Percentiles rank a stretch among this genome's conserved stretches.
Evolutionary conservation across 192 early-diverging fungal genomes (phyloP).

Genomic region (Mortierella claussenii): DNA sequence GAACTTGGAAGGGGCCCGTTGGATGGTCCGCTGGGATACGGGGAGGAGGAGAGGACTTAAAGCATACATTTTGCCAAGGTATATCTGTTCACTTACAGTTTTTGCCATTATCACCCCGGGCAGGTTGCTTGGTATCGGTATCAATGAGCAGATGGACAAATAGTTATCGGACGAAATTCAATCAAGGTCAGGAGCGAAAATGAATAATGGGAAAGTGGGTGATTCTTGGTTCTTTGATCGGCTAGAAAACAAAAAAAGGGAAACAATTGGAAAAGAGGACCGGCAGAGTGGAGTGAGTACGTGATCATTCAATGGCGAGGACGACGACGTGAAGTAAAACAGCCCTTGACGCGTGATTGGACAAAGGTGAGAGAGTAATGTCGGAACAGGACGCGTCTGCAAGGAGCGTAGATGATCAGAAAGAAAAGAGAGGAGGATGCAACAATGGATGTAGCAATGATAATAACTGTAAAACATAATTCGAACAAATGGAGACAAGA

Average conservation of each 20-base stretch:
- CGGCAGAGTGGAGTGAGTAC: neutral
- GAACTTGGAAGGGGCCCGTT: neutral
- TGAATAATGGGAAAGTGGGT: too few relatives aligned
- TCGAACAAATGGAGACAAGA: neutral
- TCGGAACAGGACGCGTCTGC: neutral
- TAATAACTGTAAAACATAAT: too few relatives aligned
- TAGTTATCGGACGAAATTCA: too few relatives aligned
- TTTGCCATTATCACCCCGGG: too few relatives aligned
- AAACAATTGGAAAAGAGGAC: neutral
- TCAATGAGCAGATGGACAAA: too few relatives aligned
- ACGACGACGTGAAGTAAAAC: neutral
- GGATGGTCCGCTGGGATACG: too few relatives aligned
- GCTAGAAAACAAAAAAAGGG: neutral
- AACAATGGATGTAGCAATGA: too few relatives aligned
- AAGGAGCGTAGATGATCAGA: neutral
- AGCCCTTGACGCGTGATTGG: constrained; percentile 1
- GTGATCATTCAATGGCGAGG: neutral
- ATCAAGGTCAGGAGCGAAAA: too few relatives aligned
- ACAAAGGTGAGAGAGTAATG: neutral
- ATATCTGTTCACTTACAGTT: neutral
- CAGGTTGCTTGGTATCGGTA: too few relatives aligned
- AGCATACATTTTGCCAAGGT: neutral
- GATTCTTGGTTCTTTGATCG: too few relatives aligned
- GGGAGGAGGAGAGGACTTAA: too few relatives aligned
- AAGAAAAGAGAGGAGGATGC: too few relatives aligned